Conservation (phyloP, 345 rosid genomes). For the thale cress (Arabidopsis thaliana) region TAIR10.1 NC_003070.9:16398501-16399000, state of each 20-base stretch:
- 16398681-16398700: constrained; percentile 93
- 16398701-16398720: constrained; percentile 66
- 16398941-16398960: constrained; percentile 65
- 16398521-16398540: too few relatives aligned
- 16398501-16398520: not conserved
- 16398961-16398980: not conserved
- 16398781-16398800: constrained; percentile 18
- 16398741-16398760: constrained; percentile 90
- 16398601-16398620: constrained; percentile 78
- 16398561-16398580: not conserved
- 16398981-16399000: not conserved
- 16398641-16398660: constrained; percentile 72
- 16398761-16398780: constrained; percentile 83
- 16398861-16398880: constrained; percentile 95
- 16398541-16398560: not conserved
- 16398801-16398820: not conserved
- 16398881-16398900: constrained; percentile 73
- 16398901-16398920: constrained; percentile 73
- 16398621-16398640: constrained; percentile 90
- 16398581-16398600: constrained; percentile 81
- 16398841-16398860: constrained; percentile 44
- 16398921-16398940: constrained; percentile 77
- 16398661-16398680: constrained; percentile 83
- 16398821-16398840: not conserved
- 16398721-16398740: constrained; percentile 71